Percentiles rank a stretch among this genome's conserved stretches.
Evolutionary conservation across 164 flowering plant genomes (phyloP).

Genomic region (Buxus sempervirens): DNA sequence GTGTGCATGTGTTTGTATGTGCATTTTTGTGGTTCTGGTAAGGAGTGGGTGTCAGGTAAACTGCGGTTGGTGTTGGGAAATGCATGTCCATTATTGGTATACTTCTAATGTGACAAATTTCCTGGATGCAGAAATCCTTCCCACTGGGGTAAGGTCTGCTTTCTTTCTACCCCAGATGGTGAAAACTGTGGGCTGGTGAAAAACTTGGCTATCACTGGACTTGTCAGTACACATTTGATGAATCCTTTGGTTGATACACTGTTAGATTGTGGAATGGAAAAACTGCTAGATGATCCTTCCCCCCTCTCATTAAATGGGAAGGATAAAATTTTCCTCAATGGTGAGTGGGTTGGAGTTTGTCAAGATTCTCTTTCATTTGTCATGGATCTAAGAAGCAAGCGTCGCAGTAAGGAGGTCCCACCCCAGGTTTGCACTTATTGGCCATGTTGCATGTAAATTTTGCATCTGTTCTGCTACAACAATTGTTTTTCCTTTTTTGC

Average conservation of each 20-base stretch:
- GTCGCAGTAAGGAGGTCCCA: slow-evolving; percentile 54
- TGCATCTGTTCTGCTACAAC: not conserved
- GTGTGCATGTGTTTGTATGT: no score
- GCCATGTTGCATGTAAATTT: not conserved
- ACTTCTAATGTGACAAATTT: slow-evolving; percentile 11
- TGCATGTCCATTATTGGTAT: slow-evolving; percentile 3
- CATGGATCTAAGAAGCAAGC: slow-evolving; percentile 50
- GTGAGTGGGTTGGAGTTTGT: slow-evolving; percentile 87
- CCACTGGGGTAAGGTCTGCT: slow-evolving; percentile 91
- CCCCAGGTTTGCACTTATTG: slow-evolving; percentile 47
- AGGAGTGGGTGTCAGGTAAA: no score
- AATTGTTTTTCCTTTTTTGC: not conserved
- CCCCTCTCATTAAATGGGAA: slow-evolving; percentile 37
- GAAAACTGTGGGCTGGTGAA: slow-evolving; percentile 98
- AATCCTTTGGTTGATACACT: slow-evolving; percentile 47
- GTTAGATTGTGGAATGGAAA: slow-evolving; percentile 70
- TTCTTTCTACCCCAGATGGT: slow-evolving; percentile 89
- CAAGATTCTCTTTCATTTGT: slow-evolving; percentile 58
- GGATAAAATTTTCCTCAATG: slow-evolving; percentile 70
- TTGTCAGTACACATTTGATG: slow-evolving; percentile 49
- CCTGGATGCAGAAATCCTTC: slow-evolving; percentile 78
- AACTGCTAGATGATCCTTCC: slow-evolving; percentile 38
- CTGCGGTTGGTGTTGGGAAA: not conserved
- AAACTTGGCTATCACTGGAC: slow-evolving; percentile 74
- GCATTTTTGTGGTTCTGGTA: no score